Evolutionary conservation across 768 basidiomycete genomes (phyloP).

Genomic region (Dentipellis sp.): DNA sequence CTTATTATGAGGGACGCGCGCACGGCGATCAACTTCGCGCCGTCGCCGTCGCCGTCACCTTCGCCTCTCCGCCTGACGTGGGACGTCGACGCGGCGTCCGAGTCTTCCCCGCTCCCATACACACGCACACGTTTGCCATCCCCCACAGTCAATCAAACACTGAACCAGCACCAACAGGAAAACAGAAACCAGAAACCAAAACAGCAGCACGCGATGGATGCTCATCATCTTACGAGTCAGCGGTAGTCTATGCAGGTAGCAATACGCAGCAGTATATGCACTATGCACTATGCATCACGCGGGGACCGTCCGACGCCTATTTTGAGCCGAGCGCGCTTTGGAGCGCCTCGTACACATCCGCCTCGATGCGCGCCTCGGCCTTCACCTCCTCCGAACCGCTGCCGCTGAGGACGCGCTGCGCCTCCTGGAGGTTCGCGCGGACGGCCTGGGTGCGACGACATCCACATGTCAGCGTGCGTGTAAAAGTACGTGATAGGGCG

Average conservation of each 20-base stretch:
- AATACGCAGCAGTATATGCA: neutral
- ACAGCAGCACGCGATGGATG: neutral
- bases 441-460: conserved; percentile 60
- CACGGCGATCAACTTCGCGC: too few species aligned
- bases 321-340: conserved; percentile 65
- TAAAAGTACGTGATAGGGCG: neutral
- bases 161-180: too few species aligned
- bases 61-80: too few species aligned
- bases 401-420: conserved; percentile 69
- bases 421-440: conserved; percentile 83
- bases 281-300: too few species aligned
- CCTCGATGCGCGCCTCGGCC: conserved; percentile 87
- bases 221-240: neutral
- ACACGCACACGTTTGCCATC: too few species aligned
- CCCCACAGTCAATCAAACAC: too few species aligned
- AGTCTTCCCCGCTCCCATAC: too few species aligned
- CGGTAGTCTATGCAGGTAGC: neutral
- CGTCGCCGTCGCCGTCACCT: too few species aligned
- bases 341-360: conserved; percentile 92
- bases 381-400: conserved; percentile 91
- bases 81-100: too few species aligned
- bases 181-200: too few species aligned
- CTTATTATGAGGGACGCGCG: too few species aligned
- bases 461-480: neutral
- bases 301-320: neutral